Percentiles rank a stretch among this genome's conserved stretches.
Conservation (phyloP, 441 rosid species). For the Syzygium malaccense region DNA sequence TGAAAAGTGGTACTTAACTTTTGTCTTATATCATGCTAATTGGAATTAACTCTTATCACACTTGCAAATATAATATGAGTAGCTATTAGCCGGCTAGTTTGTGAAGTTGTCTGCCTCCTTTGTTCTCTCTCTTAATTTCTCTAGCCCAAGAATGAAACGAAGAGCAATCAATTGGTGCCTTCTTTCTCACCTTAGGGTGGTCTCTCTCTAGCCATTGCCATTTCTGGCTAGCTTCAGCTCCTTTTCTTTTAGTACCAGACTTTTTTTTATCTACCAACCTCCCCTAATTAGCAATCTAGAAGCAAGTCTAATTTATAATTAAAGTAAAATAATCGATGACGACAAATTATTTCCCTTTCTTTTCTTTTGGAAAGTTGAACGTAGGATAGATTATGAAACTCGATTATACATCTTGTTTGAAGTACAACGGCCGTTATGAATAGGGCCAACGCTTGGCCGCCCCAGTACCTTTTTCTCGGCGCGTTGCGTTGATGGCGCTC, state of each 20-base stretch:
- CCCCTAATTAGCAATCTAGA: not conserved
- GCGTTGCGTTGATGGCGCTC: fast-evolving
- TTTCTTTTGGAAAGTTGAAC: not conserved
- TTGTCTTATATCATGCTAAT: not conserved
- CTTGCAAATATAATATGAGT: not conserved
- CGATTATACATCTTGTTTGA: not conserved
- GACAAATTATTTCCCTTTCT: not conserved
- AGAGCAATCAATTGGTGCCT: not conserved
- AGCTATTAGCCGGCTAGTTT: not conserved
- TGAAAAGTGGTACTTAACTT: not conserved
- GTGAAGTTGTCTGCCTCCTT: not conserved
- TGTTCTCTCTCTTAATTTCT: not conserved
- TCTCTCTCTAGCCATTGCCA: not conserved
- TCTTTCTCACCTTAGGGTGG: not conserved
- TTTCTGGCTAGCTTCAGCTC: not conserved
- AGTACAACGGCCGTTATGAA: not conserved
- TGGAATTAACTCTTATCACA: not conserved
- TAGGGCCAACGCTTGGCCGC: not conserved
- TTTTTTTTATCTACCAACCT: not conserved
- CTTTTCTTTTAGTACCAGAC: not conserved
- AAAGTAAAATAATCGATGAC: not conserved
- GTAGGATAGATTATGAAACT: not conserved
- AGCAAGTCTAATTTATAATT: not conserved
- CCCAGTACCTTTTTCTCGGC: not conserved
- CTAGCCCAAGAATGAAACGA: not conserved